Conservation (phyloP, 352 stramenopile genomes). For the Peronospora farinosa region DNA sequence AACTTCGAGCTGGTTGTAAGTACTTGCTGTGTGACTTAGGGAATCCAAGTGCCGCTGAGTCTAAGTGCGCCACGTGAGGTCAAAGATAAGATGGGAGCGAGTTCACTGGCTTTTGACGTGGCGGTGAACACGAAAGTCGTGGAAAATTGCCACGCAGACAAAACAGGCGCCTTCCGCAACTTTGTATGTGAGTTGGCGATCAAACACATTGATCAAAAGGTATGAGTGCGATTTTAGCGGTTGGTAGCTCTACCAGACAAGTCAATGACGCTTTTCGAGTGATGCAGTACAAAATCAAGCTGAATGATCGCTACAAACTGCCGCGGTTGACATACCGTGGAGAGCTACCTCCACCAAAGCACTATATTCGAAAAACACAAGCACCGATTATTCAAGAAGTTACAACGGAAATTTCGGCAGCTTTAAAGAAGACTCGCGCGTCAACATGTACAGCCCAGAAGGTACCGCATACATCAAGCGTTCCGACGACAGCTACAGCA, state of each 20-base stretch:
- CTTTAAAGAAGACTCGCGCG: constrained; percentile 10
- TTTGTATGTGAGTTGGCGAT: constrained; percentile 80
- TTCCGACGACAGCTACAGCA: constrained; percentile 30
- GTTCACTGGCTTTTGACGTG: constrained; percentile 66
- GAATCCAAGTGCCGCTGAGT: constrained; percentile 70
- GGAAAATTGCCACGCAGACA: constrained; percentile 55
- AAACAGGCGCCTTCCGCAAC: constrained; percentile 63
- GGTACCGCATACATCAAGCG: neutral
- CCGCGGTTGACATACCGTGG: constrained; percentile 60
- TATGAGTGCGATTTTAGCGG: constrained; percentile 9
- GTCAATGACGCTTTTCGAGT: neutral
- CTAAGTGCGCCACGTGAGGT: constrained; percentile 64
- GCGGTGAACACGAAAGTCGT: constrained; percentile 74
- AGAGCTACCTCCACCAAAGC: constrained; percentile 53
- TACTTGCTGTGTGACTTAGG: constrained; percentile 21
- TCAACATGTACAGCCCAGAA: constrained; percentile 9
- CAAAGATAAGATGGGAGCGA: constrained; percentile 61
- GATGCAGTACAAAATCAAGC: constrained; percentile 67
- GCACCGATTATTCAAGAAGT: constrained; percentile 74
- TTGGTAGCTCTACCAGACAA: neutral
- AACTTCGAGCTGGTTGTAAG: neutral
- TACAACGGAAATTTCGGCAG: neutral
- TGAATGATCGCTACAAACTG: constrained; percentile 74
- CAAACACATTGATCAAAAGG: constrained; percentile 80
- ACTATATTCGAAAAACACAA: constrained; percentile 75